Evolutionary conservation across 352 stramenopile genomes (phyloP).

Genomic region (Pythium periplocum): DNA sequence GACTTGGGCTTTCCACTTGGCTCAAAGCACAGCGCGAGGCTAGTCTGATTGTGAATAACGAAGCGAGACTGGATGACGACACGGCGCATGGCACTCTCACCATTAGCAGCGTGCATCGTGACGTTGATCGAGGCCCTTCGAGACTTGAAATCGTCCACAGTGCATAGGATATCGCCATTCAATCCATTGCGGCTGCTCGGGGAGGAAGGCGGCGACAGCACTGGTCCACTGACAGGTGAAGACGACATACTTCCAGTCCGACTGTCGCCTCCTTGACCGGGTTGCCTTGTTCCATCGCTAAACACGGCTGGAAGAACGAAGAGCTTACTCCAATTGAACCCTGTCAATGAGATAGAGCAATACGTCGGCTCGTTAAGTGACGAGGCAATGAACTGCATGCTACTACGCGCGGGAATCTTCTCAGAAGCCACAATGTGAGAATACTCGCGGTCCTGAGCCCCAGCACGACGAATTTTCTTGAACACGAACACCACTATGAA

Average conservation of each 20-base stretch:
- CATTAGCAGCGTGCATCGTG: constrained; percentile 42
- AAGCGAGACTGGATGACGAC: constrained; percentile 66
- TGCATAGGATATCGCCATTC: constrained; percentile 20
- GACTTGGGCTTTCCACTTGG: constrained; percentile 43
- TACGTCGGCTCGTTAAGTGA: constrained; percentile 74
- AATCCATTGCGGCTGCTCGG: too few relatives aligned
- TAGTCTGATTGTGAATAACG: constrained; percentile 56
- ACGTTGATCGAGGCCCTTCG: constrained; percentile 61
- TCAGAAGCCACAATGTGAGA: constrained; percentile 70
- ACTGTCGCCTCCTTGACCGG: too few relatives aligned
- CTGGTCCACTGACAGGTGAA: too few relatives aligned
- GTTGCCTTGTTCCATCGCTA: constrained; percentile 3
- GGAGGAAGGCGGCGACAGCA: too few relatives aligned
- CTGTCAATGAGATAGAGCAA: constrained; percentile 71
- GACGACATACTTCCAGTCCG: too few relatives aligned
- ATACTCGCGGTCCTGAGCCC: constrained; percentile 59
- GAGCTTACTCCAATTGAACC: constrained; percentile 74
- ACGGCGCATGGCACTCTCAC: constrained; percentile 36
- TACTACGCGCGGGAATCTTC: constrained; percentile 39
- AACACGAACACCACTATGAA: constrained; percentile 70
- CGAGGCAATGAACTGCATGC: constrained; percentile 54
- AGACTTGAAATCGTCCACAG: constrained; percentile 48
- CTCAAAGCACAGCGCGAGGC: constrained; percentile 45
- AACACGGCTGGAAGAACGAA: constrained; percentile 46
- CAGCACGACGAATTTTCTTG: constrained; percentile 64